Evolutionary conservation across 2,329 filamentous ascomycete genomes (phyloP), one percentile per base, ranked within the genome.

Genomic region (Ceratocystis albifundus): DNA sequence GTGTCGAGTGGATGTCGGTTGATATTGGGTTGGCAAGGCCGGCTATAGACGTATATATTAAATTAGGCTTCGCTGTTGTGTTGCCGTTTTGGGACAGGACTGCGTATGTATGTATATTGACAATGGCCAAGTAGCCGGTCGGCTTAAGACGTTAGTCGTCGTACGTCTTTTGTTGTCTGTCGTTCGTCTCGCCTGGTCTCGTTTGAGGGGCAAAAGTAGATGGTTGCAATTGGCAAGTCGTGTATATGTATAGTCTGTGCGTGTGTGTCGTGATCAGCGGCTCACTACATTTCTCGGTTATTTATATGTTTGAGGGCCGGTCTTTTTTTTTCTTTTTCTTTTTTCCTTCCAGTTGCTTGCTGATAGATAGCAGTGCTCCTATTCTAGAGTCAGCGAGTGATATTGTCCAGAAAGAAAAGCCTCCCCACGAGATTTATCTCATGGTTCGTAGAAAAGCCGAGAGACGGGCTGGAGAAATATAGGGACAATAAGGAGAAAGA

Each of bases 201-300:
- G 36, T 41, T 41, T 15, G 10, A 41, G 36, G 36, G 36, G 36
- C 36, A 41, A 41, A 12, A 41, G 36, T 15, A 2, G 36, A 15
- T 12, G 36, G 36, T 41, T 15, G 36, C 36, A 41, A 41, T 41
- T 41, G 12, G 36, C 1, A 41, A 41, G 36, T 41, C 36, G 48
- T 20, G 48, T 50, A 22, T 50, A 22, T 20, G 48, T 50, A 22
- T 50, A 22, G 17, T 50, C 12, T 22, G 48, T 50, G 48, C 48
- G 48, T 53, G 48, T 53, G 48, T 53, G 48, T 53, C 22, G 48
- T 53, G 48, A 28, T 53, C 48, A 53, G 12, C 48, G 48, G 48
- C 48, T 53, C 48, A 53, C 48, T 53, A 53, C 48, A 53, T 53
- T 22, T 53, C 48, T 53, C 22, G 22, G 48, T 53, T 28, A 53